Conservation (phyloP, 306 rosid species). For the Gillenia trifoliata region DNA sequence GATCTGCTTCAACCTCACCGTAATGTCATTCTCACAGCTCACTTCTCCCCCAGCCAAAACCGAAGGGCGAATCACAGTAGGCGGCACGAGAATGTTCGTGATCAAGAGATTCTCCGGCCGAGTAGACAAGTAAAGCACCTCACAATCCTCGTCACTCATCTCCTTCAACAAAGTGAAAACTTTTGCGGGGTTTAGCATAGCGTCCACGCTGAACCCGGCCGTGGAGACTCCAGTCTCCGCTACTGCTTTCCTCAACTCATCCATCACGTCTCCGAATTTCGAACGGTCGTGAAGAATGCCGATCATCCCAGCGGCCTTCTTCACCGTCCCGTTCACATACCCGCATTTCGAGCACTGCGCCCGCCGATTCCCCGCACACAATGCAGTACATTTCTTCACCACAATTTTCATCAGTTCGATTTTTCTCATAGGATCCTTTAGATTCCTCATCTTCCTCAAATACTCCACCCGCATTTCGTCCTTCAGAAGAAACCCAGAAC, state of each 20-base stretch:
- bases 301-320: conserved; percentile 39
- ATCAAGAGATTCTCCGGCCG: conserved; percentile 75
- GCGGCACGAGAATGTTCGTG: conserved; percentile 72
- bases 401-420: conserved; percentile 35
- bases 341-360: conserved; percentile 63
- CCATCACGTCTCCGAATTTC: conserved; percentile 40
- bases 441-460: conserved; percentile 64
- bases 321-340: conserved; percentile 72
- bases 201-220: conserved; percentile 21
- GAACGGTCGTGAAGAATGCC: conserved; percentile 55
- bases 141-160: conserved; percentile 82
- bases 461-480: conserved; percentile 32
- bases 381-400: conserved; percentile 41
- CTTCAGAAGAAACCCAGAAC: conserved; percentile 69
- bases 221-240: conserved; percentile 43
- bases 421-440: conserved; percentile 50
- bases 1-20: conserved; percentile 72
- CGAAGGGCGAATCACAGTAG: conserved; percentile 83
- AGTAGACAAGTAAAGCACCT: conserved; percentile 60
- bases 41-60: conserved; percentile 81
- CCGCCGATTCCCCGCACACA: conserved; percentile 32
- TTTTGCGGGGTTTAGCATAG: conserved; percentile 41
- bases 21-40: conserved; percentile 89
- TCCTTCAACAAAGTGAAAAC: conserved; percentile 61
- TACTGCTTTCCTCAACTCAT: conserved; percentile 51